Evolutionary conservation across 163 green algal species (phyloP), one percentile per base, ranked within the genome.

Genomic region (Chlamydomonas reinhardtii): DNA sequence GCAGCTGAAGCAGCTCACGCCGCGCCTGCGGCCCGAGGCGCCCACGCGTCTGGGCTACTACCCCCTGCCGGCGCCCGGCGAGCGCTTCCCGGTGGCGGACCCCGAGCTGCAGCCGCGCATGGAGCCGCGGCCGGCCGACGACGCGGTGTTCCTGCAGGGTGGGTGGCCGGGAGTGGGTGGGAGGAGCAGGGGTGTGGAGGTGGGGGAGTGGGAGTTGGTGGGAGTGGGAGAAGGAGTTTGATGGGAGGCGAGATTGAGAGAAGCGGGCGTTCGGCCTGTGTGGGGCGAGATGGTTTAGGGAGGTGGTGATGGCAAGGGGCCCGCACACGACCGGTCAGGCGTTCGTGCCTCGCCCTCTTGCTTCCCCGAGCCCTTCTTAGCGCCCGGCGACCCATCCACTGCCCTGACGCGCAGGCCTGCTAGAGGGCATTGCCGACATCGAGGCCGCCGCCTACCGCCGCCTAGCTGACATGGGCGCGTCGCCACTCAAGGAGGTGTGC

Each of bases 51-150:
- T 98, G 48, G 84, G 96, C 24, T 99, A 98, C 89, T 98, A 98
- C 90, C 95, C 95, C 0, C 91, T 98, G 24, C 77, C 83, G 22
- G 15, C 37, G 29, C 77, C 76, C 20, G 96, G 97, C 2, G 97
- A 99, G 91, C 92, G 97, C 31, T 99, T 99, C 87, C 97, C 97
- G 6, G 84, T 98, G 0, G 94, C 94, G 72, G 96, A 98, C 87
- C 92, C 95, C 5, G 31, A 92, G 17, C 69, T 96, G 86, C 79
- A 89, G 37, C 94, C 96, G 0, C 65, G 84, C 22, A 69, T 98
- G 77, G 74, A 92, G 66, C 96, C 96, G 0, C 84, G 95, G 20
- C 96, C 96, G 0, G 90, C 87, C 0, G 92, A 96, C 68, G 95
- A 97, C 87, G 94, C 89, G 0, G 15, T 92, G 2, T 99, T 98